Conservation (phyloP, 2,329 filamentous ascomycete species). For the Stagonosporopsis rhizophila region DNA sequence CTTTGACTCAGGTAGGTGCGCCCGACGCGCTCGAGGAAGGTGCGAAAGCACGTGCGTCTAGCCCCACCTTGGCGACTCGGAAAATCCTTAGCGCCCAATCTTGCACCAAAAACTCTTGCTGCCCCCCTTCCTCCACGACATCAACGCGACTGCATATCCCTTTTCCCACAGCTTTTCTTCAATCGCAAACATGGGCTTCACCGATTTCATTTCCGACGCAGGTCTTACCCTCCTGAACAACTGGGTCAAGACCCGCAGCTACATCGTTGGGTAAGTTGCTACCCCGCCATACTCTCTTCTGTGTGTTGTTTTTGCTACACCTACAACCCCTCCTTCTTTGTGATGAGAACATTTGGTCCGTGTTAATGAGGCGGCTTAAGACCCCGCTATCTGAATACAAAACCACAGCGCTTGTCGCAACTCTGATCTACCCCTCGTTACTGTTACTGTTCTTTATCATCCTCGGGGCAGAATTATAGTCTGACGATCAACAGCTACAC, state of each 20-base stretch:
- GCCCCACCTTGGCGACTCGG: constrained; percentile 20
- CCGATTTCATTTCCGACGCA: constrained; percentile 70
- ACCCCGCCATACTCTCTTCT: constrained; percentile 34
- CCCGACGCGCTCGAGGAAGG: neutral
- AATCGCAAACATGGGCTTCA: constrained; percentile 69
- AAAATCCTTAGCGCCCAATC: constrained; percentile 23
- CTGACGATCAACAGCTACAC: constrained; percentile 57
- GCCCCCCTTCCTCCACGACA: constrained; percentile 24
- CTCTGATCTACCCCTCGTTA: constrained; percentile 62
- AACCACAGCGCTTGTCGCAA: constrained; percentile 76
- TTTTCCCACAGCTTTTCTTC: constrained; percentile 20
- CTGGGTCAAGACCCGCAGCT: constrained; percentile 78
- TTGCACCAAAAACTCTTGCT: constrained; percentile 31
- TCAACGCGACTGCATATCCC: constrained; percentile 22
- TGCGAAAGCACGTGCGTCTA: constrained; percentile 15
- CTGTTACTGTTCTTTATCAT: constrained; percentile 19
- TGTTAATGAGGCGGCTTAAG: constrained; percentile 96
- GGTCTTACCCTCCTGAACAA: constrained; percentile 73
- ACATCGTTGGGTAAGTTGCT: constrained; percentile 79
- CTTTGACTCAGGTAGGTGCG: neutral
- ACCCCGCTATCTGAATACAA: constrained; percentile 82
- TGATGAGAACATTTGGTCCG: constrained; percentile 94
- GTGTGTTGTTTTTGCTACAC: constrained; percentile 26
- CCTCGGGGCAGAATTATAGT: constrained; percentile 25
- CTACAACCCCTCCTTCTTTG: constrained; percentile 49